Evolutionary conservation across 1,284 basidiomycete genomes (phyloP).

Genomic region (Chondrostereum purpureum): DNA sequence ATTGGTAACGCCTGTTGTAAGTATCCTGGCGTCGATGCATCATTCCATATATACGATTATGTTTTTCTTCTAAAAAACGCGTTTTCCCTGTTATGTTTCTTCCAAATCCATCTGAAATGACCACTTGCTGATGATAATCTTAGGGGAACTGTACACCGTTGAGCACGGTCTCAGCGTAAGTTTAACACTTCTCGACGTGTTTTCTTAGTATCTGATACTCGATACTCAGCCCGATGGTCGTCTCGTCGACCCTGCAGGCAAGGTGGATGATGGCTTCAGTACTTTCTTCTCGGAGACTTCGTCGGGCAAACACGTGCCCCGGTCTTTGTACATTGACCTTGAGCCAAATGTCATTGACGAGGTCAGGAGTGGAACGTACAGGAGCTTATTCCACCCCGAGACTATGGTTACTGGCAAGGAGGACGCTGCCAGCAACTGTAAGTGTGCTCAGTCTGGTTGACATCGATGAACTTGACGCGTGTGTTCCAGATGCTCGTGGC

Average conservation of each 20-base stretch:
- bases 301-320: slow-evolving; percentile 95
- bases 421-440: slow-evolving; percentile 99
- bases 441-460: slow-evolving; percentile 23
- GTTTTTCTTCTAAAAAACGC: slow-evolving; percentile 20
- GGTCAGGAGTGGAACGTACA: slow-evolving; percentile 92
- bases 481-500: slow-evolving; percentile 78
- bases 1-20: slow-evolving; percentile 94
- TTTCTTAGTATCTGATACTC: slow-evolving; percentile 8
- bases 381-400: slow-evolving; percentile 98
- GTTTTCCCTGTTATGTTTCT: slow-evolving; percentile 14
- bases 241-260: slow-evolving; percentile 67
- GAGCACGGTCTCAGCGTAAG: slow-evolving; percentile 95
- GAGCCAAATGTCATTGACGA: slow-evolving; percentile 98
- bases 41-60: slow-evolving; percentile 7
- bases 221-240: slow-evolving; percentile 81
- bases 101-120: slow-evolving; percentile 5
- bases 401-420: slow-evolving; percentile 98
- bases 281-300: slow-evolving; percentile 95
- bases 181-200: slow-evolving; percentile 17
- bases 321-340: slow-evolving; percentile 95
- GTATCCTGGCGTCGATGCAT: too few species aligned
- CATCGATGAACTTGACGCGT: slow-evolving; percentile 9
- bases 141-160: slow-evolving; percentile 82
- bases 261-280: slow-evolving; percentile 88
- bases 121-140: slow-evolving; percentile 20